Percentiles rank a stretch among this genome's conserved stretches.
Conservation (phyloP, 1,284 basidiomycete genomes). For the Gymnopus androsaceus region DNA sequence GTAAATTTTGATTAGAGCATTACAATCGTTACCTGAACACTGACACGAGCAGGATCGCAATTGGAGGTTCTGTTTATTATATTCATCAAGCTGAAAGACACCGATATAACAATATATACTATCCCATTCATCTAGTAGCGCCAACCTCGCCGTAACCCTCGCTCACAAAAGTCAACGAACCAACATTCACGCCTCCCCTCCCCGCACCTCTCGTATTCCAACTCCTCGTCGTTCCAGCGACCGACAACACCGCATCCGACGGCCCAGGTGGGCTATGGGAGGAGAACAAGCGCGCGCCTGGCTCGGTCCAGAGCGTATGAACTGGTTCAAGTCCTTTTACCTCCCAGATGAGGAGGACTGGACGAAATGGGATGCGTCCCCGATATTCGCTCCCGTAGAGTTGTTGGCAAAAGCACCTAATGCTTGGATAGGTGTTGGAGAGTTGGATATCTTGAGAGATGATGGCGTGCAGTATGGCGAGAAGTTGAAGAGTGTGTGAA, state of each 20-base stretch:
- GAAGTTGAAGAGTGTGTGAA: conserved; percentile 52
- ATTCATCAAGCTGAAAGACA: too few species aligned
- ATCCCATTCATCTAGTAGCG: too few species aligned
- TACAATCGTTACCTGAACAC: too few species aligned
- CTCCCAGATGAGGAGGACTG: conserved; percentile 61
- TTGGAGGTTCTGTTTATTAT: too few species aligned
- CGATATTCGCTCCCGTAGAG: conserved; percentile 63
- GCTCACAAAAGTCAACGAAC: conserved; percentile 61
- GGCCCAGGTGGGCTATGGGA: conserved; percentile 42
- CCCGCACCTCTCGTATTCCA: conserved; percentile 63
- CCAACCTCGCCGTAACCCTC: conserved; percentile 69
- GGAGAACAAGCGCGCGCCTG: conserved; percentile 61
- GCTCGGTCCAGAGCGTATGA: conserved; percentile 64
- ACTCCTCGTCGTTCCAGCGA: conserved; percentile 70
- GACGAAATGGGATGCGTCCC: conserved; percentile 68
- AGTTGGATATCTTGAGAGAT: conserved; percentile 66
- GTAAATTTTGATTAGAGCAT: too few species aligned
- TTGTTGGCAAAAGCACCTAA: conserved; percentile 52
- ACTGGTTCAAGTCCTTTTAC: conserved; percentile 73
- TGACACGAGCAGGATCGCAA: too few species aligned
- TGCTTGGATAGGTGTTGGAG: conserved; percentile 65
- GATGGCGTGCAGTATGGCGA: conserved; percentile 70
- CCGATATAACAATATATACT: too few species aligned
- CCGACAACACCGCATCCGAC: conserved; percentile 62
- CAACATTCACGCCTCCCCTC: conserved; percentile 34